Percentiles rank a stretch among this genome's conserved stretches.
Conservation (phyloP, 2,329 filamentous ascomycete species). For the Lithohypha guttulata region DNA sequence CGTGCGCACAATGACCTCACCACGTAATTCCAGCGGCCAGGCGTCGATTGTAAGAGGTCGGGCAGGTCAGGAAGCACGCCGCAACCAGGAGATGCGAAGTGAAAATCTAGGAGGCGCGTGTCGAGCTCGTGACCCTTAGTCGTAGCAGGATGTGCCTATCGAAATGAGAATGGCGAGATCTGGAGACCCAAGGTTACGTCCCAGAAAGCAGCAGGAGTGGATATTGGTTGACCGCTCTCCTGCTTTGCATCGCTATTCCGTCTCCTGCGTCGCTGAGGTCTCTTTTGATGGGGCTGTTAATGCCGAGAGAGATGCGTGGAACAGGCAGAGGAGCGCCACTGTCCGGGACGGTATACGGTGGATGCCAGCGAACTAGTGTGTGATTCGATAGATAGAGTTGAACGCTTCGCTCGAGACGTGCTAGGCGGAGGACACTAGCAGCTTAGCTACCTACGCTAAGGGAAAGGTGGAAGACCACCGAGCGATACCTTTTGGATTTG, state of each 20-base stretch:
- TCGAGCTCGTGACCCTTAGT: slow-evolving; percentile 7
- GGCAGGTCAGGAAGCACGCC: background rate
- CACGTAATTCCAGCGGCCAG: slow-evolving; percentile 1
- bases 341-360: background rate
- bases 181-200: slow-evolving; percentile 9
- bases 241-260: slow-evolving; percentile 2
- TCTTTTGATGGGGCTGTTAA: background rate
- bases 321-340: background rate
- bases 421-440: background rate
- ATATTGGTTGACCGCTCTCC: slow-evolving; percentile 2
- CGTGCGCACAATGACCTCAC: slow-evolving; percentile 7
- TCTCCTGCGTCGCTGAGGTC: background rate
- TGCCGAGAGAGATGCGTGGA: background rate
- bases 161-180: background rate
- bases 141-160: slow-evolving; percentile 7
- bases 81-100: background rate
- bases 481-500: background rate
- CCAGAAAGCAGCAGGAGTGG: background rate
- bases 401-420: background rate
- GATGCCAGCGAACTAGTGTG: background rate
- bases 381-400: background rate
- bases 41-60: background rate
- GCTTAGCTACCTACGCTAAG: background rate
- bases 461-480: background rate
- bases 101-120: background rate